These are phyloP conservation scores for Penicillium expansum DNA, from an alignment of 2,329 filamentous ascomycete genomes.

Conservation along the genomic window DNA sequence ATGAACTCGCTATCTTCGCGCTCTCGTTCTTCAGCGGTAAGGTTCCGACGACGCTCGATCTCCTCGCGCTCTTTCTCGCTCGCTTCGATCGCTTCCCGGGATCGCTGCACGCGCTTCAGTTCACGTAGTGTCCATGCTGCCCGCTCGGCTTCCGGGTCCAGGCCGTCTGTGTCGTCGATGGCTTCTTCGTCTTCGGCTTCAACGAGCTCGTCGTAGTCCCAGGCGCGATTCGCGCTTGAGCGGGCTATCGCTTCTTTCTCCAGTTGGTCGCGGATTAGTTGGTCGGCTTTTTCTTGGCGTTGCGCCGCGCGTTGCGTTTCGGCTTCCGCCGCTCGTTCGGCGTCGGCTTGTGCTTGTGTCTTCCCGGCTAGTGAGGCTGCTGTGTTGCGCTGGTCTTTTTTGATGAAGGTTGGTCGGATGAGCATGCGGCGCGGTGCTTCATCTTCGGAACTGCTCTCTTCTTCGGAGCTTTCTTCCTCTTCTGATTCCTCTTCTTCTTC, in stretches of 20 bases:
- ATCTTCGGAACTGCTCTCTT: conserved; percentile 55
- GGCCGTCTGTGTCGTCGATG: conserved; percentile 82
- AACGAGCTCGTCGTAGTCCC: conserved; percentile 68
- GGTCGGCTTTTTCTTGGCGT: conserved; percentile 70
- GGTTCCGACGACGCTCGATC: conserved; percentile 79
- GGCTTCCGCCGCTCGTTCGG: conserved; percentile 44
- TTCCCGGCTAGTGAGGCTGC: conserved; percentile 23
- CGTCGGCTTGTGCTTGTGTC: conserved; percentile 18
- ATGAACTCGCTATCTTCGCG: conserved; percentile 80
- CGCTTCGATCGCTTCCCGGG: conserved; percentile 78
- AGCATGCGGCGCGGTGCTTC: conserved; percentile 56
- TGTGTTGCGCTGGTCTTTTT: conserved; percentile 55
- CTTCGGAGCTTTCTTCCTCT: conserved; percentile 52
- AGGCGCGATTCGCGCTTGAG: conserved; percentile 74
- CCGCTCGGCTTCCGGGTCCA: conserved; percentile 83
- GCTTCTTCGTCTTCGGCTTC: conserved; percentile 67
- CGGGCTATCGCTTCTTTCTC: conserved; percentile 74
- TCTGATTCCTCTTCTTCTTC: conserved; percentile 56
- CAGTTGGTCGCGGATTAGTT: conserved; percentile 83
- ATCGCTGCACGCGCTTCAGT: conserved; percentile 80
- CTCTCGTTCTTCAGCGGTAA: conserved; percentile 80
- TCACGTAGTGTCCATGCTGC: conserved; percentile 94
- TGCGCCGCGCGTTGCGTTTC: conserved; percentile 46
- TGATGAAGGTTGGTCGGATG: conserved; percentile 65
- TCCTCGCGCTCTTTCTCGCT: conserved; percentile 84